Evolutionary conservation across 345 rosid genomes (phyloP).

Genomic region (Rubroshorea leprosula): DNA sequence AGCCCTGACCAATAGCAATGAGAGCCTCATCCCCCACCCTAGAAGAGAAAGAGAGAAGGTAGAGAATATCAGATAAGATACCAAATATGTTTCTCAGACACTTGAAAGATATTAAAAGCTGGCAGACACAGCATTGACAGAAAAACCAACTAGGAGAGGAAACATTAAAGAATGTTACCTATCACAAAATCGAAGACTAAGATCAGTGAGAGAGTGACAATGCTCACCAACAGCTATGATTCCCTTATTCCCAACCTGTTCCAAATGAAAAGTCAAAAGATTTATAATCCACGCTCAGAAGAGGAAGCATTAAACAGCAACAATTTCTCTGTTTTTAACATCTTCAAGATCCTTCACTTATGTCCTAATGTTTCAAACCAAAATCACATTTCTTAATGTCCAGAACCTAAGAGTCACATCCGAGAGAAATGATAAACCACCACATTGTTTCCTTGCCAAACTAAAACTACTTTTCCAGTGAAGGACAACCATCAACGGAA

Average conservation of each 20-base stretch:
- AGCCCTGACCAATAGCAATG: slow-evolving; percentile 65
- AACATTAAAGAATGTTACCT: slow-evolving; percentile 36
- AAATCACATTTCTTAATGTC: neutral
- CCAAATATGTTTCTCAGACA: slow-evolving; percentile 4
- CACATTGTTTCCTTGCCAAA: neutral
- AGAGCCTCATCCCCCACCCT: slow-evolving; percentile 89
- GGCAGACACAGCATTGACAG: neutral
- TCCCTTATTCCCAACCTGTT: slow-evolving; percentile 78
- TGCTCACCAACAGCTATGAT: slow-evolving; percentile 70
- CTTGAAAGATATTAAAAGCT: neutral
- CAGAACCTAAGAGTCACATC: too few relatives aligned
- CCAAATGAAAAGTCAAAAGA: neutral
- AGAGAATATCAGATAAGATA: neutral
- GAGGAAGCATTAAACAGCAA: neutral
- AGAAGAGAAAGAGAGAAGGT: neutral
- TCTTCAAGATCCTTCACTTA: neutral
- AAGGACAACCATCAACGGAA: neutral
- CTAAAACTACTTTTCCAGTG: too few relatives aligned
- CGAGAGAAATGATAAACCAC: too few relatives aligned
- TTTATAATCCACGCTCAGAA: neutral
- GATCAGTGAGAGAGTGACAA: slow-evolving; percentile 70
- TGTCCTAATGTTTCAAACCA: neutral
- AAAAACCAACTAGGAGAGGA: neutral
- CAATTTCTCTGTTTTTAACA: neutral
- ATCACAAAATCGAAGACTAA: slow-evolving; percentile 83